These are phyloP conservation scores for Populus euphratica DNA, from an alignment of 345 rosid genomes.

Conservation along the genomic window DNA sequence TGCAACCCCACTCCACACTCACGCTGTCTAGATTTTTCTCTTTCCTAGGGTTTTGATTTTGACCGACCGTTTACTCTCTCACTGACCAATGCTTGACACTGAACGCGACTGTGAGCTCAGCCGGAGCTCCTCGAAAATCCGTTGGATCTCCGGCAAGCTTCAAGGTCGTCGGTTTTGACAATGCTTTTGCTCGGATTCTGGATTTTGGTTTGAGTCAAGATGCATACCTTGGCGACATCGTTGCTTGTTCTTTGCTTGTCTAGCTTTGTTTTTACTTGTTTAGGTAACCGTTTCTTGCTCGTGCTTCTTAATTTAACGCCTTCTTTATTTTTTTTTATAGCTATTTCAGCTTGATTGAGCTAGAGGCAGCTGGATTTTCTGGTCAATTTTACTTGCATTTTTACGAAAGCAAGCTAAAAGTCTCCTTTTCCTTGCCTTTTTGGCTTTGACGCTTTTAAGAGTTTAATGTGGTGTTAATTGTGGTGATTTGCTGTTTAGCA, in stretches of 20 bases:
- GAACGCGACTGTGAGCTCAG: slow-evolving; percentile 31
- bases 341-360: background rate
- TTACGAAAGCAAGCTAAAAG: background rate
- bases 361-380: background rate
- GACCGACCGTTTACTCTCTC: background rate
- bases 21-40: slow-evolving; percentile 27
- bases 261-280: slow-evolving; percentile 40
- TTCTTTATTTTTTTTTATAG: background rate
- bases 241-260: slow-evolving; percentile 36
- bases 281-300: slow-evolving; percentile 32
- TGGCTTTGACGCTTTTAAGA: background rate
- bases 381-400: background rate
- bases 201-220: slow-evolving; percentile 38
- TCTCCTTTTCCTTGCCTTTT: background rate
- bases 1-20: slow-evolving; percentile 20
- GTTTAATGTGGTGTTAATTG: background rate
- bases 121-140: slow-evolving; percentile 16
- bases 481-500: slow-evolving; percentile 1
- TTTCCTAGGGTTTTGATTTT: slow-evolving; percentile 50
- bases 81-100: slow-evolving; percentile 7
- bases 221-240: slow-evolving; percentile 38
- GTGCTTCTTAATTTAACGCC: background rate
- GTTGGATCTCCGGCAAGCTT: slow-evolving; percentile 25
- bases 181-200: slow-evolving; percentile 41
- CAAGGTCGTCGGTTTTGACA: slow-evolving; percentile 29